Evolutionary conservation across 768 basidiomycete genomes (phyloP), one percentile per base, ranked within the genome.

Genomic region (Russula vinacea): DNA sequence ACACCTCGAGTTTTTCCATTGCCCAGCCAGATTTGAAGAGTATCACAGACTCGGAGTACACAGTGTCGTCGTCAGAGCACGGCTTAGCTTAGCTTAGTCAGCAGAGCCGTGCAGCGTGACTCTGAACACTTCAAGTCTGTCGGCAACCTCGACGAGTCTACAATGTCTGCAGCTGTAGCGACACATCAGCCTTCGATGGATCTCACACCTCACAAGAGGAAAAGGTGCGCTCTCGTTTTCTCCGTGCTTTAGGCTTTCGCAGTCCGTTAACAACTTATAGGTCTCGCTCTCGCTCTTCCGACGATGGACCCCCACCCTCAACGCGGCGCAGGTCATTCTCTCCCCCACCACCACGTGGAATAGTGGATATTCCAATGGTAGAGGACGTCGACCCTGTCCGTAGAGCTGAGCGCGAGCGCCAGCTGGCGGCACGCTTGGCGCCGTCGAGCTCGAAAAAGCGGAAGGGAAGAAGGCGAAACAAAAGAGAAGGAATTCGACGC

Each of bases 331-430:
- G 80, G 65, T 80, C 80, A 2, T 68, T 70, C 32, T 82, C 82
- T 22, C 74, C 76, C 10, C 72, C 70, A 2, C 60, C 73, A 32
- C 71, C 70, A 13, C 68, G 69, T 16, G 75, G 71, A 1, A 11
- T 61, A 6, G 59, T 81, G 4, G 77, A 77, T 55, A 65, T 79
- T 0, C 84, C 83, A 7, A 77, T 74, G 71, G 83, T 92, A 16
- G 74, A 73, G 29, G 93, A 94, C 74, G 86, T 83, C 19, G 92
- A 94, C 73, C 92, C 91, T 16, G 77, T 83, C 9, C 86, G 92
- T 40, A 80, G 84, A 29, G 84, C 85, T 0, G 84, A 93, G 71
- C 85, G 93, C 51, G 91, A 94, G 72, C 82, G 85, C 51, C 89
- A 92, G 72, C 82, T 90, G 40, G 88, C 90, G 1, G 83, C 87